Evolutionary conservation across 2,329 filamentous ascomycete genomes (phyloP).

Genomic region (Fusarium equiseti): DNA sequence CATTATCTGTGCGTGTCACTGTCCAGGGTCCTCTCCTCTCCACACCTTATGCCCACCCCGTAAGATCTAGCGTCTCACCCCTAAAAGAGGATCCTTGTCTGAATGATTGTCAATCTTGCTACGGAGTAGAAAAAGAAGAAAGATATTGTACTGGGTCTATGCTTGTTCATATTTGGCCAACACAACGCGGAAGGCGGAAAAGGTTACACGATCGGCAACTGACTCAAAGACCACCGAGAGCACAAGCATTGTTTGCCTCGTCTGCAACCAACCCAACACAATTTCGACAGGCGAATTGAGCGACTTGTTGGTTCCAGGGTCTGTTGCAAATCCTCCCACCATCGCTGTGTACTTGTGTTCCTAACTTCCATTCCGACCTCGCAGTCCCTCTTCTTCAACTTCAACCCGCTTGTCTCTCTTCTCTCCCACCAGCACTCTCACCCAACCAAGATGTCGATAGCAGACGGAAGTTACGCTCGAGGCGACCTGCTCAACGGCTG

Average conservation of each 20-base stretch:
- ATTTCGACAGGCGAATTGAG: neutral
- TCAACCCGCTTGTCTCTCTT: neutral
- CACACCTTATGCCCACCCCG: slow-evolving; percentile 11
- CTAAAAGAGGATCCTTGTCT: neutral
- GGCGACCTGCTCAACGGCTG: slow-evolving; percentile 40
- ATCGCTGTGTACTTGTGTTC: neutral
- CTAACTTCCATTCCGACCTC: neutral
- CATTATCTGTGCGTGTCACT: slow-evolving; percentile 2
- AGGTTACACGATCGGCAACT: neutral
- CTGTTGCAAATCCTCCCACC: neutral
- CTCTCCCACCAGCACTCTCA: neutral
- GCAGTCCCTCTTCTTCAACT: neutral
- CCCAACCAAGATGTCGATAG: slow-evolving; percentile 27
- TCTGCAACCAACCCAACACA: neutral
- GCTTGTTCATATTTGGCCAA: neutral
- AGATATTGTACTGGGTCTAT: neutral
- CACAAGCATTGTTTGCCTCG: neutral
- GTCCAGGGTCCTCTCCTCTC: neutral
- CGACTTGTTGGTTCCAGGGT: slow-evolving; percentile 10
- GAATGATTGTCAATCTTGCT: neutral
- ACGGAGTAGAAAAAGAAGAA: neutral
- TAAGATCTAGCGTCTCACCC: slow-evolving; percentile 20
- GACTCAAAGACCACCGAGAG: neutral
- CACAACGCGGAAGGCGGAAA: neutral
- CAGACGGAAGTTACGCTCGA: slow-evolving; percentile 29